Evolutionary conservation across 2,329 filamentous ascomycete species (phyloP).

Genomic region (Epichloe festucae): DNA sequence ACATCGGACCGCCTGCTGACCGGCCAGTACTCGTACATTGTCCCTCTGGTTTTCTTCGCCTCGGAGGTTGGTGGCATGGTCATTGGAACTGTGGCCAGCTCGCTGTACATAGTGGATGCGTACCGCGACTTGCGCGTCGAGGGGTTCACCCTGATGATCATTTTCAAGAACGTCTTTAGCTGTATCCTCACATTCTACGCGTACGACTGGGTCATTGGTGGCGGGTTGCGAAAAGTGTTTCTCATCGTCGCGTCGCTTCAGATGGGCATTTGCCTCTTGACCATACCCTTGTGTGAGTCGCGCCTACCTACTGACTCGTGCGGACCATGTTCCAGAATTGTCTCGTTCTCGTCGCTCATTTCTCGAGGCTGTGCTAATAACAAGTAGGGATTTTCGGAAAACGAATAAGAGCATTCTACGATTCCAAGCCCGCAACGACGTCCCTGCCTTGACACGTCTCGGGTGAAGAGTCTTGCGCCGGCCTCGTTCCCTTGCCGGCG

Average conservation of each 20-base stretch:
- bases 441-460: conserved; percentile 34
- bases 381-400: conserved; percentile 63
- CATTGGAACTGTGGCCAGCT: conserved; percentile 72
- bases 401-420: conserved; percentile 59
- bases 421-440: conserved; percentile 63
- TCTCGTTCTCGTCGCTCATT: too few relatives aligned
- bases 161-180: conserved; percentile 92
- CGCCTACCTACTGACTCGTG: too few relatives aligned
- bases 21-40: conserved; percentile 52
- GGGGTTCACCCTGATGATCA: conserved; percentile 75
- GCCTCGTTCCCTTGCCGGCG: neutral
- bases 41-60: conserved; percentile 71
- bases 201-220: conserved; percentile 65
- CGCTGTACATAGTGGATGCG: conserved; percentile 84
- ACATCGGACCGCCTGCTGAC: conserved; percentile 47
- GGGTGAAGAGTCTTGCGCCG: conserved; percentile 8
- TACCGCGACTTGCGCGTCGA: conserved; percentile 80
- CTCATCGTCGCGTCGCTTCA: conserved; percentile 64
- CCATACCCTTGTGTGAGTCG: conserved; percentile 65
- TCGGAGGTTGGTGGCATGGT: conserved; percentile 85
- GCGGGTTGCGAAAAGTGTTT: conserved; percentile 51
- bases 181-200: conserved; percentile 76
- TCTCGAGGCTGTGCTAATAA: conserved; percentile 1
- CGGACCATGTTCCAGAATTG: too few relatives aligned
- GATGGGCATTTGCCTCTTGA: conserved; percentile 60